Conservation (phyloP, 495 filamentous ascomycete species). For the Venustampulla echinocandica region DNA sequence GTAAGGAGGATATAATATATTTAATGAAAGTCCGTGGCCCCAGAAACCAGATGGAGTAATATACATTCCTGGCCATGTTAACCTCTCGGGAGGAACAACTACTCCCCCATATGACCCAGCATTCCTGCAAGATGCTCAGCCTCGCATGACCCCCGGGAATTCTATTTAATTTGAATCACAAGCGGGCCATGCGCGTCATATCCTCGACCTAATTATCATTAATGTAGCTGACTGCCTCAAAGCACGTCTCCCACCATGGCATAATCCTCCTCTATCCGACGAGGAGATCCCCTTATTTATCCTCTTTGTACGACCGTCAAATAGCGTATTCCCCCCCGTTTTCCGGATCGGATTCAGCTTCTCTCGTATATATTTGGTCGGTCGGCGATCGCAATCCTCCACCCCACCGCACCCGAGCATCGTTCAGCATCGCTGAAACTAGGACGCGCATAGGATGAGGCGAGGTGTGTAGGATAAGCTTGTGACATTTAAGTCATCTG, state of each 20-base stretch:
- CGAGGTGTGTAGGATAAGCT: slow-evolving; percentile 7
- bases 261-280: neutral
- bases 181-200: slow-evolving; percentile 1
- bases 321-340: neutral
- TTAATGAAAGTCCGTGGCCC: too few relatives aligned
- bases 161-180: neutral
- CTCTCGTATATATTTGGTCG: neutral
- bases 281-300: neutral
- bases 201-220: too few relatives aligned
- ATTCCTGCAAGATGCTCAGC: too few relatives aligned
- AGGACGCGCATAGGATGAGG: slow-evolving; percentile 3
- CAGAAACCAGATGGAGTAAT: too few relatives aligned
- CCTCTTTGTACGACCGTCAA: neutral
- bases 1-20: too few relatives aligned
- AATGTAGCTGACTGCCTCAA: too few relatives aligned
- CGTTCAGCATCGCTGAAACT: slow-evolving; percentile 6
- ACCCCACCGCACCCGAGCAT: neutral
- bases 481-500: slow-evolving; percentile 4
- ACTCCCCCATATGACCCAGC: too few relatives aligned
- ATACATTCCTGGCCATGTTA: too few relatives aligned
- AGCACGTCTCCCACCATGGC: too few relatives aligned
- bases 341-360: neutral
- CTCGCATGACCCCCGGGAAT: neutral
- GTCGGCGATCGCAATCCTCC: too few relatives aligned
- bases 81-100: too few relatives aligned